Percentiles rank a stretch among this genome's conserved stretches.
Evolutionary conservation across 352 stramenopile genomes (phyloP).

Genomic region (Phytophthora tentaculata): DNA sequence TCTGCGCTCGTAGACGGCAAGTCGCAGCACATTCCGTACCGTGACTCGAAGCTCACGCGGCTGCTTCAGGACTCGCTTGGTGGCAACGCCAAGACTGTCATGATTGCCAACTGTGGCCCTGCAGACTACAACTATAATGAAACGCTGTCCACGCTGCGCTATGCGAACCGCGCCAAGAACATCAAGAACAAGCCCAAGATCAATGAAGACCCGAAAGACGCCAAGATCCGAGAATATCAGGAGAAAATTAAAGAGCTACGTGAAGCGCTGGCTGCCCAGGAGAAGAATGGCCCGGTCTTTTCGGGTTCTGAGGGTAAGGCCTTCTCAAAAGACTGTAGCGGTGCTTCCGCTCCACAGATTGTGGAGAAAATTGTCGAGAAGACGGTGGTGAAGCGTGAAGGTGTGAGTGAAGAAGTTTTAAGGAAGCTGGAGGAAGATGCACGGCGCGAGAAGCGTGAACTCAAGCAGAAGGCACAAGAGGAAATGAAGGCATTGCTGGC

Average conservation of each 20-base stretch:
- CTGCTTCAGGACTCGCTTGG: conserved; percentile 92
- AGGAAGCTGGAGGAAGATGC: conserved; percentile 81
- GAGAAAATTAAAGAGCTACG: conserved; percentile 69
- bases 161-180: conserved; percentile 94
- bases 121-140: conserved; percentile 98
- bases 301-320: conserved; percentile 22
- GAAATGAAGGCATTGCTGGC: conserved; percentile 88
- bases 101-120: conserved; percentile 97
- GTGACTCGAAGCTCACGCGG: conserved; percentile 91
- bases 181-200: conserved; percentile 95
- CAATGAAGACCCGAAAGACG: conserved; percentile 91
- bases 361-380: conserved; percentile 78
- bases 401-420: conserved; percentile 80
- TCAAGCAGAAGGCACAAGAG: conserved; percentile 73
- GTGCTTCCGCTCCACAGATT: conserved; percentile 48
- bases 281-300: conserved; percentile 42
- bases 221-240: conserved; percentile 65
- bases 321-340: conserved; percentile 30
- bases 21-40: conserved; percentile 94
- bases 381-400: conserved; percentile 76
- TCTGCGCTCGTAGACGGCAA: conserved; percentile 86
- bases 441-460: conserved; percentile 69
- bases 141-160: conserved; percentile 93
- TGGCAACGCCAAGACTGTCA: conserved; percentile 97
- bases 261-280: conserved; percentile 60